Percentiles rank a stretch among this genome's conserved stretches.
phyloP scores from a whole-genome alignment of 352 stramenopile species.

The Globisporangium paroecandrum region DNA sequence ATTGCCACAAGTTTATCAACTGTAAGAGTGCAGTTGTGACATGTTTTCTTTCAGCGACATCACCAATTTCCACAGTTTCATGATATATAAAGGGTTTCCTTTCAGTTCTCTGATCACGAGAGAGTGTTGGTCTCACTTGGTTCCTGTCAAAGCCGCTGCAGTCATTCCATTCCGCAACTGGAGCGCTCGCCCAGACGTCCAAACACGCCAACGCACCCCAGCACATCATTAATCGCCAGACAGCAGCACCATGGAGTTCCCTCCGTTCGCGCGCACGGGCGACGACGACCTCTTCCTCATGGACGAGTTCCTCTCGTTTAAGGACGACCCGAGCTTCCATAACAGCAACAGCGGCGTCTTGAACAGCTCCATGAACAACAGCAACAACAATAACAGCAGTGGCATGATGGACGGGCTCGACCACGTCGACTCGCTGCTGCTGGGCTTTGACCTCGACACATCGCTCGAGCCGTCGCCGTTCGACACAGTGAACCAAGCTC shows the following conservation, averaged over 20 bases:
- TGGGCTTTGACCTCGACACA: conserved; percentile 25
- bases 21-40: not conserved
- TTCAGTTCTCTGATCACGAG: not conserved
- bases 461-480: conserved; percentile 8
- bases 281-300: conserved; percentile 33
- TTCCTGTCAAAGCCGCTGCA: not conserved
- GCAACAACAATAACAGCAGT: conserved; percentile 14
- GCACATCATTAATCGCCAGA: not conserved
- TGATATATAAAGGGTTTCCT: not conserved
- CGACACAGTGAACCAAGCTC: not conserved
- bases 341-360: not conserved
- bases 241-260: conserved; percentile 8
- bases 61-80: not conserved
- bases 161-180: conserved; percentile 6
- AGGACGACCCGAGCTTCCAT: conserved; percentile 30
- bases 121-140: conserved; percentile 9
- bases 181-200: not conserved
- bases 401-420: conserved; percentile 19
- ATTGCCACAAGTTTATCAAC: not conserved
- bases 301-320: conserved; percentile 53
- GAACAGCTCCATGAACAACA: conserved; percentile 1
- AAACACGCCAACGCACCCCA: not conserved
- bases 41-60: too few species aligned
- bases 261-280: conserved; percentile 4
- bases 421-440: conserved; percentile 43